Evolutionary conservation across 805 yeast genomes (phyloP).

Genomic region (Maudiozyma barnettii): DNA sequence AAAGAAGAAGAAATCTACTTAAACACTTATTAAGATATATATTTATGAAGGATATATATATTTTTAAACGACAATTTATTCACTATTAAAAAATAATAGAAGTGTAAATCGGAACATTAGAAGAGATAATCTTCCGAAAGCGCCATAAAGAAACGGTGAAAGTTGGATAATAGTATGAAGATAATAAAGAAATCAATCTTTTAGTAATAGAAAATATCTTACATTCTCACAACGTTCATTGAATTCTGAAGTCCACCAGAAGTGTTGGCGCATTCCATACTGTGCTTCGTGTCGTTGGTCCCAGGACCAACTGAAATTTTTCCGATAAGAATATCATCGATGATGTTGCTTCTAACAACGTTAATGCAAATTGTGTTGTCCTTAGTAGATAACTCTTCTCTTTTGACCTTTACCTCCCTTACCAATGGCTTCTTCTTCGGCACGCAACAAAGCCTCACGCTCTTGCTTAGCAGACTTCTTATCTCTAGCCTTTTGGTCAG

Average conservation of each 20-base stretch:
- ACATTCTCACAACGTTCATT: not conserved
- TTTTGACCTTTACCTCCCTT: slow-evolving; percentile 13
- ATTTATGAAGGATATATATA: not conserved
- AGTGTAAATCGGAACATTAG: too few relatives aligned
- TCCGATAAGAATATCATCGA: not conserved
- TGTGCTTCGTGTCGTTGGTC: not conserved
- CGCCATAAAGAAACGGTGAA: too few relatives aligned
- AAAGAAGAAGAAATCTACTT: not conserved
- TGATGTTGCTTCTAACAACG: not conserved
- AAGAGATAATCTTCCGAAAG: too few relatives aligned
- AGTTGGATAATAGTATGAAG: too few relatives aligned
- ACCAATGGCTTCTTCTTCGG: slow-evolving; percentile 18
- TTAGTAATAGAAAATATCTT: not conserved
- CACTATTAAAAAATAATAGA: too few relatives aligned
- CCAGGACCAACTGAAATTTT: not conserved
- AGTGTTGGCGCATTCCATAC: not conserved
- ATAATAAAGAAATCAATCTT: not conserved
- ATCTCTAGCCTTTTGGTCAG: slow-evolving; percentile 14
- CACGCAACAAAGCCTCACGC: slow-evolving; percentile 20
- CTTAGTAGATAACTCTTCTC: slow-evolving; percentile 1
- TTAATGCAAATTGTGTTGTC: not conserved
- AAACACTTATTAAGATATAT: not conserved
- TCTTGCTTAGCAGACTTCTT: slow-evolving; percentile 18
- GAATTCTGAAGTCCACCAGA: not conserved
- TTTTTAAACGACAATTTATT: too few relatives aligned